Conservation (phyloP, 176 grass and related monocot genomes). For the Ampelocalamus luodianensis region DNA sequence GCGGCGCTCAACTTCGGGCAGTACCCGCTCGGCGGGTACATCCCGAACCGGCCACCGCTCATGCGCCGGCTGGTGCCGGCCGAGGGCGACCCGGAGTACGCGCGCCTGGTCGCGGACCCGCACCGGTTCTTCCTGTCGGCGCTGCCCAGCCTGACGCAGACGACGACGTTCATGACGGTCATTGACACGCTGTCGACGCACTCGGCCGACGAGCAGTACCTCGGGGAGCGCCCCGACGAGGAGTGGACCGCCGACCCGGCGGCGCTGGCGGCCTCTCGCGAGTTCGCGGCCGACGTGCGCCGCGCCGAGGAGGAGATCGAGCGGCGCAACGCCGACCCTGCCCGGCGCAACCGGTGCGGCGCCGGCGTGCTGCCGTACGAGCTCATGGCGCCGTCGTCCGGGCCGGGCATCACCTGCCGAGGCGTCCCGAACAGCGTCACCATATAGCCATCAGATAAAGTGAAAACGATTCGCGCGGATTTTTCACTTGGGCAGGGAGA, state of each 20-base stretch:
- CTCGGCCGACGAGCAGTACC: constrained; percentile 91
- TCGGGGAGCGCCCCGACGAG: constrained; percentile 73
- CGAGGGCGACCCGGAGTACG: constrained; percentile 82
- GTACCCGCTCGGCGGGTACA: constrained; percentile 92
- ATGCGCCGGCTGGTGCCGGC: constrained; percentile 88
- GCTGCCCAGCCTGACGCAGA: constrained; percentile 84
- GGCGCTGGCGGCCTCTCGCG: constrained; percentile 52
- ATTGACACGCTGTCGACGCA: constrained; percentile 98
- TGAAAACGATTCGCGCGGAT: neutral
- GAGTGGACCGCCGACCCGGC: constrained; percentile 75
- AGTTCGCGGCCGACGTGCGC: constrained; percentile 64
- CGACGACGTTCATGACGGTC: constrained; percentile 96
- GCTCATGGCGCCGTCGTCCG: constrained; percentile 81
- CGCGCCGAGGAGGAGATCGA: constrained; percentile 78
- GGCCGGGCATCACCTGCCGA: constrained; percentile 82
- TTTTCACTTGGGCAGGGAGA: neutral
- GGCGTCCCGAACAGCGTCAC: constrained; percentile 89
- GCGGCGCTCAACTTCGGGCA: constrained; percentile 97
- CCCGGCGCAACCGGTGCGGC: constrained; percentile 70
- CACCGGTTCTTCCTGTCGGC: constrained; percentile 85
- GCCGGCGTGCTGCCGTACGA: constrained; percentile 92
- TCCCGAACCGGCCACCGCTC: constrained; percentile 89
- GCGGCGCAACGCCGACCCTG: constrained; percentile 63
- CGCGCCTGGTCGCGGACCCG: constrained; percentile 65
- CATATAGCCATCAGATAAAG: constrained; percentile 42